A percentile compares a stretch with the other conserved stretches of the same genome.
These are phyloP conservation scores for Apiosordaria backusii DNA, from an alignment of 495 filamentous ascomycete species.

Conservation along the genomic window DNA sequence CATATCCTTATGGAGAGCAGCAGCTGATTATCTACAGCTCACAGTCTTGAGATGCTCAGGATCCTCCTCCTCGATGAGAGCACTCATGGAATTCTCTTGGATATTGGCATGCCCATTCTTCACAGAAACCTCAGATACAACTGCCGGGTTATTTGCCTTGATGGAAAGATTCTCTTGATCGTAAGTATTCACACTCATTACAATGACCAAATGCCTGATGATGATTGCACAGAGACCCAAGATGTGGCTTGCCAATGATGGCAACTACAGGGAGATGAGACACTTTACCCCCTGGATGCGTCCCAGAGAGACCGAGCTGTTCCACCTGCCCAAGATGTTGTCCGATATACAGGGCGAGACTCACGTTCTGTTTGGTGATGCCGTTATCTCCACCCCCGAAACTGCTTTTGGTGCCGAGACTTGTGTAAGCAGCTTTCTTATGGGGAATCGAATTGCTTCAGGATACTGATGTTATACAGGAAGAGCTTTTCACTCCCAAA, in stretches of 20 bases:
- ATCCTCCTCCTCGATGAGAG: constrained; percentile 60
- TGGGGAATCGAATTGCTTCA: not conserved
- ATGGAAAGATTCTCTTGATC: constrained; percentile 68
- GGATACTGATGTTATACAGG: constrained; percentile 25
- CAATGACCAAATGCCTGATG: not conserved
- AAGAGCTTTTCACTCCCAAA: constrained; percentile 72
- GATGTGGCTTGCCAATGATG: constrained; percentile 77
- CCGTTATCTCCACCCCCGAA: constrained; percentile 67
- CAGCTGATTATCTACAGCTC: constrained; percentile 28
- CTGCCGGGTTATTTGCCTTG: constrained; percentile 57
- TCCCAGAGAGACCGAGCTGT: constrained; percentile 59
- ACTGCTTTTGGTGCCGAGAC: constrained; percentile 71
- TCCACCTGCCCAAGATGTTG: constrained; percentile 65
- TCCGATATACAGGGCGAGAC: constrained; percentile 57
- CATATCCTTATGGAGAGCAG: not conserved
- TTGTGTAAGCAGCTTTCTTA: constrained; percentile 36
- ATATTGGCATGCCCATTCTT: constrained; percentile 66
- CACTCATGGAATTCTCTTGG: constrained; percentile 74
- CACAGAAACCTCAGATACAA: constrained; percentile 73
- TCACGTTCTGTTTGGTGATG: constrained; percentile 71
- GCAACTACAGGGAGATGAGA: constrained; percentile 67
- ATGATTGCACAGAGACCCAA: constrained; percentile 56
- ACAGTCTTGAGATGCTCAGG: constrained; percentile 70
- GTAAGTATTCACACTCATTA: constrained; percentile 14
- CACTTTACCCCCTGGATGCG: constrained; percentile 54